Evolutionary conservation across 2,329 filamentous ascomycete genomes (phyloP).

Genomic region (Cercospora sp.): DNA sequence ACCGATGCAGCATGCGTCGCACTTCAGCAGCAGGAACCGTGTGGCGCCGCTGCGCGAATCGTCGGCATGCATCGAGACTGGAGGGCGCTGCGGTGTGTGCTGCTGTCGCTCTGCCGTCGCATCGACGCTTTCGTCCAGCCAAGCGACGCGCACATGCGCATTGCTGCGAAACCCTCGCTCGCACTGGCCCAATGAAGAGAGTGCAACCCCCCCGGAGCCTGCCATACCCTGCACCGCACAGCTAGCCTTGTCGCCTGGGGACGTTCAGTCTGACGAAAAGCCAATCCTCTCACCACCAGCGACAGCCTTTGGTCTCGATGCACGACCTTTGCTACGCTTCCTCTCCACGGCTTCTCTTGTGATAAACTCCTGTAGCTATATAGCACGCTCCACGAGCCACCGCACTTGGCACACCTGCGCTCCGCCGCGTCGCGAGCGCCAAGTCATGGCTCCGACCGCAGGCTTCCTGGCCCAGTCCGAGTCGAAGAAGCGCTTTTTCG

Average conservation of each 20-base stretch:
- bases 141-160: neutral
- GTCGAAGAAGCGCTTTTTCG: slow-evolving; percentile 44
- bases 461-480: slow-evolving; percentile 42
- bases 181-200: neutral
- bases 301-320: neutral
- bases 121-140: neutral
- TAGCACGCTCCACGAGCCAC: neutral
- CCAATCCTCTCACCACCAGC: neutral
- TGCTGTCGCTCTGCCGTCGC: neutral
- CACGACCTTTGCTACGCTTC: neutral
- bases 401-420: neutral
- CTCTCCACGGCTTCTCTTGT: neutral
- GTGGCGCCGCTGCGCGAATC: neutral
- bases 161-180: neutral
- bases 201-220: neutral
- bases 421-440: neutral
- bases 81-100: neutral
- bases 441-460: slow-evolving; percentile 23
- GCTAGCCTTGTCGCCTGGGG: neutral
- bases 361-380: neutral
- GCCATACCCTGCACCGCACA: neutral
- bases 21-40: neutral
- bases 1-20: neutral
- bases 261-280: neutral
- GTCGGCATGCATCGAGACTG: neutral